phyloP scores from a whole-genome alignment of 2,329 filamentous ascomycete species.

The Cadophora sp. region DNA sequence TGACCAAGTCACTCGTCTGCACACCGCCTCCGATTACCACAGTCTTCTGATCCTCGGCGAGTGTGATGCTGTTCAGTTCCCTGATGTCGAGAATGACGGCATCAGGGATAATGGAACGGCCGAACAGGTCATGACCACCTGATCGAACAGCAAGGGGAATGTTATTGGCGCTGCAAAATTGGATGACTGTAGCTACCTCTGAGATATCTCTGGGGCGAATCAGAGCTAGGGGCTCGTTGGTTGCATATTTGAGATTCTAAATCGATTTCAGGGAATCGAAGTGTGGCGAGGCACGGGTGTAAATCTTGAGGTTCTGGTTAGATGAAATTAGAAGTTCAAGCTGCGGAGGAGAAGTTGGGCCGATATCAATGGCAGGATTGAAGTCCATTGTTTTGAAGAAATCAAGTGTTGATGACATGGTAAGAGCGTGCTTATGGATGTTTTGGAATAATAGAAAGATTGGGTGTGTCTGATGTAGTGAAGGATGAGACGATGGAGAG shows the following conservation, averaged over 20 bases:
- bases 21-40: background rate
- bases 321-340: background rate
- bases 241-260: constrained; percentile 6
- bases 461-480: too few species aligned
- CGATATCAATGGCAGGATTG: background rate
- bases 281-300: constrained; percentile 8
- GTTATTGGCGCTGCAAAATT: background rate
- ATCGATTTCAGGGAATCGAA: background rate
- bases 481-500: too few species aligned
- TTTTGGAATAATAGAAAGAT: background rate
- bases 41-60: background rate
- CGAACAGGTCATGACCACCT: background rate
- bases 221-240: background rate
- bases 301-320: background rate
- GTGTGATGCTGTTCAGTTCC: background rate
- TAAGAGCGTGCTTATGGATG: background rate
- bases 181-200: background rate
- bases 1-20: background rate
- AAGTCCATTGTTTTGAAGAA: background rate
- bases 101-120: background rate
- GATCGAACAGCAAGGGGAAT: background rate
- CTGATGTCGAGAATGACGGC: constrained; percentile 1
- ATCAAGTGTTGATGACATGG: background rate
- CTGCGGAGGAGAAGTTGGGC: background rate
- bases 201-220: background rate